Percentiles rank a stretch among this genome's conserved stretches.
These are phyloP conservation scores for Scheffersomyces stambukii DNA, from an alignment of 1,139 yeast species.

Conservation along the genomic window DNA sequence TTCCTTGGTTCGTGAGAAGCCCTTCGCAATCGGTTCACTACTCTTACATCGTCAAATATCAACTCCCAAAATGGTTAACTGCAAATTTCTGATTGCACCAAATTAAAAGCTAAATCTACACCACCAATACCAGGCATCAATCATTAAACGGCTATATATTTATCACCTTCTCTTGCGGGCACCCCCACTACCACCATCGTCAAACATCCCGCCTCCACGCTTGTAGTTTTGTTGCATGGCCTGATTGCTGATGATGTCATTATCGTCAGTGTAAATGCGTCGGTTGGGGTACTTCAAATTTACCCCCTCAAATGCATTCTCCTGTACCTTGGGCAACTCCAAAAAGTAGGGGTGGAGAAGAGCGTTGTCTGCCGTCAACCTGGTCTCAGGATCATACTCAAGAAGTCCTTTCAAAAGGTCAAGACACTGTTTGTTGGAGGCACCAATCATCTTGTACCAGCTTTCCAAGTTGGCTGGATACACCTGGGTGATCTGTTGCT, in stretches of 20 bases:
- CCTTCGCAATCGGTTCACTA: too few species aligned
- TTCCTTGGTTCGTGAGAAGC: too few species aligned
- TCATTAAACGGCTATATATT: too few species aligned
- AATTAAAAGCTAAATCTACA: too few species aligned
- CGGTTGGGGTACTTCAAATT: conserved; percentile 65
- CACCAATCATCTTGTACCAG: conserved; percentile 86
- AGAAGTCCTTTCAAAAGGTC: conserved; percentile 60
- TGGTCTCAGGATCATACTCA: conserved; percentile 77
- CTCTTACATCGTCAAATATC: too few species aligned
- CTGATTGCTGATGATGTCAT: conserved; percentile 48
- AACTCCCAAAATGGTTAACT: too few species aligned
- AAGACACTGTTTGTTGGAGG: conserved; percentile 60
- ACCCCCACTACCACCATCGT: conserved; percentile 1
- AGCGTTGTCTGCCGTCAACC: conserved; percentile 71
- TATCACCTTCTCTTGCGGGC: background rate
- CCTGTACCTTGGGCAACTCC: conserved; percentile 61
- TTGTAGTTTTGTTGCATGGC: conserved; percentile 13
- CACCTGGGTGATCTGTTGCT: conserved; percentile 49
- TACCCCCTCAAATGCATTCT: conserved; percentile 67
- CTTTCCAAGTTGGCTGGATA: conserved; percentile 67
- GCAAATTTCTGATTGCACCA: too few species aligned
- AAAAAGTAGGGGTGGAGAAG: conserved; percentile 72
- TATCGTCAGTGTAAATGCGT: conserved; percentile 74
- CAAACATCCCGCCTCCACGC: conserved; percentile 17
- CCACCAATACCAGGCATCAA: too few species aligned